phyloP scores from a whole-genome alignment of 768 basidiomycete genomes.

The Dioszegia aurantiaca region DNA sequence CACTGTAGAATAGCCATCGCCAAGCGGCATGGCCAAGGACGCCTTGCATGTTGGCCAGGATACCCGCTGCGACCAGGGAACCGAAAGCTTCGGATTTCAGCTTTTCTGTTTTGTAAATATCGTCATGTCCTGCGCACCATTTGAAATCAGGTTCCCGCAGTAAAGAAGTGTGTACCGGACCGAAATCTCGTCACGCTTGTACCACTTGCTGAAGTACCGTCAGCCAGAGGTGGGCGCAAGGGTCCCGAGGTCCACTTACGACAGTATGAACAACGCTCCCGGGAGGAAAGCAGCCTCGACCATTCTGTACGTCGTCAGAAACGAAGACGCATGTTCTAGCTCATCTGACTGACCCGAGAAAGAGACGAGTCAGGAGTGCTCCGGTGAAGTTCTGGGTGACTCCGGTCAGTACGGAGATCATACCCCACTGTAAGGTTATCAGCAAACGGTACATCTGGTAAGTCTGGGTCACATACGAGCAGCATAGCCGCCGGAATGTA shows the following conservation, averaged over 20 bases:
- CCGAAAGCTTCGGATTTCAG: slow-evolving; percentile 61
- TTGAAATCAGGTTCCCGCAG: slow-evolving; percentile 71
- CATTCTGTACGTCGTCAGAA: slow-evolving; percentile 7
- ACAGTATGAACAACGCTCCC: slow-evolving; percentile 28
- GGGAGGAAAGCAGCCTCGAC: slow-evolving; percentile 30
- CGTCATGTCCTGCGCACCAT: slow-evolving; percentile 53
- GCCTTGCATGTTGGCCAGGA: slow-evolving; percentile 68
- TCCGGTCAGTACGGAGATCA: slow-evolving; percentile 56
- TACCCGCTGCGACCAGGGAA: slow-evolving; percentile 71
- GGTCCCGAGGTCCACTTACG: slow-evolving; percentile 8
- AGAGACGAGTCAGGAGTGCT: slow-evolving; percentile 60
- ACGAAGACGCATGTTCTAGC: too few species aligned
- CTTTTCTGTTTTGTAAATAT: too few species aligned
- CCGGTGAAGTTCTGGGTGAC: slow-evolving; percentile 57
- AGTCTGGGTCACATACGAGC: slow-evolving; percentile 18
- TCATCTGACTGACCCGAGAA: slow-evolving; percentile 58
- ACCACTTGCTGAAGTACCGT: slow-evolving; percentile 65
- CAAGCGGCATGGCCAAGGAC: slow-evolving; percentile 66
- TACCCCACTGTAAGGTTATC: slow-evolving; percentile 34
- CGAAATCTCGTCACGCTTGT: slow-evolving; percentile 69
- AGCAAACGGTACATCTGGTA: too few species aligned
- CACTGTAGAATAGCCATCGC: slow-evolving; percentile 67
- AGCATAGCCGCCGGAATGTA: slow-evolving; percentile 46
- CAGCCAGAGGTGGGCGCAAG: neutral
- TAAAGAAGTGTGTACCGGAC: slow-evolving; percentile 56